Evolutionary conservation across 768 basidiomycete species (phyloP).

Genomic region (Pleurotus platypus): DNA sequence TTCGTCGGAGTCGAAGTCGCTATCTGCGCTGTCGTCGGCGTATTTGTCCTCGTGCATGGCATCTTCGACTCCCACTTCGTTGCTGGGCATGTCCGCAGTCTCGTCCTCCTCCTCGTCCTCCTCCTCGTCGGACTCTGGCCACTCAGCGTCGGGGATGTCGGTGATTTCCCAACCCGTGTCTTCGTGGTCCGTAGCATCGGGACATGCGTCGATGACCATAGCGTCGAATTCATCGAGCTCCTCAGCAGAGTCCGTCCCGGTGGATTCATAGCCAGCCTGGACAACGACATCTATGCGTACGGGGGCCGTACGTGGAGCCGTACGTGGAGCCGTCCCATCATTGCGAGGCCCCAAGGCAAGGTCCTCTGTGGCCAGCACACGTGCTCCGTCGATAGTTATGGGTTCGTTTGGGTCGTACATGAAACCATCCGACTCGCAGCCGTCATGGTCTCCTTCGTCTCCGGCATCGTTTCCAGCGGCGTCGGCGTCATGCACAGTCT

Average conservation of each 20-base stretch:
- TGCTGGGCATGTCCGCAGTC: too few relatives aligned
- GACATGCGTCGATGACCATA: not conserved
- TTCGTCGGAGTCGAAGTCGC: conserved; percentile 13
- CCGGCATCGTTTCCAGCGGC: too few relatives aligned
- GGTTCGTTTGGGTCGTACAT: too few relatives aligned
- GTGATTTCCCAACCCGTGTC: conserved; percentile 9
- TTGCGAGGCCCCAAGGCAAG: too few relatives aligned
- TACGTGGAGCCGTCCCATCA: too few relatives aligned
- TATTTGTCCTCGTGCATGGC: conserved; percentile 1
- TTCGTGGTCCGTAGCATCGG: not conserved
- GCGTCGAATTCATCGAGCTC: not conserved
- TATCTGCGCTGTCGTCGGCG: not conserved
- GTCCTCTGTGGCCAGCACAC: too few relatives aligned
- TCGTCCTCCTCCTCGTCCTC: not conserved
- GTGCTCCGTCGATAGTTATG: too few relatives aligned
- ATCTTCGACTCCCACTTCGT: too few relatives aligned
- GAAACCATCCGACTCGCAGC: not conserved
- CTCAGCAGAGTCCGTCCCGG: not conserved
- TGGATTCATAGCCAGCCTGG: not conserved
- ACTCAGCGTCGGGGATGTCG: not conserved
- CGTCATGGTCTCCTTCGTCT: not conserved
- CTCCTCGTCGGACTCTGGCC: conserved; percentile 1
- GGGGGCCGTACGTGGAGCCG: not conserved
- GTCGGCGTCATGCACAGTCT: conserved; percentile 12
- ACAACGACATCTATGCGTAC: not conserved